Conservation (phyloP, 805 yeast genomes). For the Kregervanrija pseudodelftensis region DNA sequence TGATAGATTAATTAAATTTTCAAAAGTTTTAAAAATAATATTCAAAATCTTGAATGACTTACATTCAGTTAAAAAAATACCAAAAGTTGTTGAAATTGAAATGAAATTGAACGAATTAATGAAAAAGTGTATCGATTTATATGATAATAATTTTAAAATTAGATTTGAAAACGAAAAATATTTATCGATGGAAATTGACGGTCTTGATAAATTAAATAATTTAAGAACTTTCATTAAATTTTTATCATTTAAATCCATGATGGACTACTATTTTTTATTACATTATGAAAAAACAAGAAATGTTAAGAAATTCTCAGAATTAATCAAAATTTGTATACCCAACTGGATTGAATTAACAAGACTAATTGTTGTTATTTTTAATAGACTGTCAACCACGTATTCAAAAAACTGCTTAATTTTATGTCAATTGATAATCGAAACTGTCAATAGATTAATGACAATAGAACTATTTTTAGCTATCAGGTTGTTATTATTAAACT, state of each 20-base stretch:
- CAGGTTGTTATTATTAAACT: constrained; percentile 5
- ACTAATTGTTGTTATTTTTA: neutral
- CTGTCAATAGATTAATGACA: constrained; percentile 1
- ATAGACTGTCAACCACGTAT: neutral
- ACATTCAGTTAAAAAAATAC: constrained; percentile 13
- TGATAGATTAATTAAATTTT: constrained; percentile 14
- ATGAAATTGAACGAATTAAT: constrained; percentile 10
- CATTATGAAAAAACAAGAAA: constrained; percentile 11
- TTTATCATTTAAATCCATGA: constrained; percentile 2
- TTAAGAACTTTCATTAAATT: constrained; percentile 4
- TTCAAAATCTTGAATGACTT: constrained; percentile 16
- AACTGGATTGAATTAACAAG: neutral
- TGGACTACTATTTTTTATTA: constrained; percentile 13
- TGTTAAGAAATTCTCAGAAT: neutral
- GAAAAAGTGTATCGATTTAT: constrained; percentile 2
- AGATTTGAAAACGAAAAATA: constrained; percentile 1
- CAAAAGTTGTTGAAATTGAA: constrained; percentile 20
- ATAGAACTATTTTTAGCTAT: constrained; percentile 2
- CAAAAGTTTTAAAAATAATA: constrained; percentile 12
- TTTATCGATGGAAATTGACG: neutral
- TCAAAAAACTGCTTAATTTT: neutral
- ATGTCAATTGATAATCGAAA: constrained; percentile 2
- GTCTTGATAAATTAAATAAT: constrained; percentile 4
- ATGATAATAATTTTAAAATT: neutral
- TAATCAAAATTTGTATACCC: constrained; percentile 1